phyloP scores from a whole-genome alignment of 164 flowering plant genomes.

The Liquidambar formosana region DNA sequence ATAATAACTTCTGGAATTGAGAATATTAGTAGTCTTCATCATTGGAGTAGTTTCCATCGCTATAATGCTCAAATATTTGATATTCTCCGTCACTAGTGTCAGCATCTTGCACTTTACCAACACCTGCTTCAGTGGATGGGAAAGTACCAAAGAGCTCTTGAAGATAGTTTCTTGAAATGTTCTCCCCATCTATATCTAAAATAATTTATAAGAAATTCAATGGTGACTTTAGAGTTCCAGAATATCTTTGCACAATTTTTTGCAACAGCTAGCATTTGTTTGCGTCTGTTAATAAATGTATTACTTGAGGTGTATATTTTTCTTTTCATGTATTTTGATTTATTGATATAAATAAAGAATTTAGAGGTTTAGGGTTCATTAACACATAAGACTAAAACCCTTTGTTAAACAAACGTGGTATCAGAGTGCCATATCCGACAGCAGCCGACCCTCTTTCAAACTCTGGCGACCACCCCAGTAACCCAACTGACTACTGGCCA shows the following conservation, averaged over 20 bases:
- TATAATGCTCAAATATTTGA: conserved; percentile 66
- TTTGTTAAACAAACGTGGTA: no score
- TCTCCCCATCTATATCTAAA: conserved; percentile 48
- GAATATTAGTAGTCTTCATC: conserved; percentile 24
- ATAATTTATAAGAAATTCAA: conserved; percentile 36
- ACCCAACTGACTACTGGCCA: no score
- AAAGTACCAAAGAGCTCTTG: conserved; percentile 79
- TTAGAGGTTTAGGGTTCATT: no score
- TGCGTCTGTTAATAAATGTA: no score
- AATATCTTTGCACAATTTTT: background rate
- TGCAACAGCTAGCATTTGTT: no score
- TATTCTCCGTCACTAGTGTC: conserved; percentile 63
- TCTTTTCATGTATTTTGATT: no score
- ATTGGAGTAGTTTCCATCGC: conserved; percentile 39
- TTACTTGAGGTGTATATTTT: no score
- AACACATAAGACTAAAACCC: no score
- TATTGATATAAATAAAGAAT: no score
- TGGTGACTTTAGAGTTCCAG: background rate
- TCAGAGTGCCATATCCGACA: no score
- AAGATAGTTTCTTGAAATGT: conserved; percentile 60
- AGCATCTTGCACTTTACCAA: conserved; percentile 25
- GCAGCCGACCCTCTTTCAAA: no score
- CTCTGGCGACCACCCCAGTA: no score
- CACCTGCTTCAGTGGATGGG: conserved; percentile 39
- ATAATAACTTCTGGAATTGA: background rate